These are phyloP conservation scores for Mikania micrantha DNA, from an alignment of 129 eudicot genomes.

Conservation along the genomic window DNA sequence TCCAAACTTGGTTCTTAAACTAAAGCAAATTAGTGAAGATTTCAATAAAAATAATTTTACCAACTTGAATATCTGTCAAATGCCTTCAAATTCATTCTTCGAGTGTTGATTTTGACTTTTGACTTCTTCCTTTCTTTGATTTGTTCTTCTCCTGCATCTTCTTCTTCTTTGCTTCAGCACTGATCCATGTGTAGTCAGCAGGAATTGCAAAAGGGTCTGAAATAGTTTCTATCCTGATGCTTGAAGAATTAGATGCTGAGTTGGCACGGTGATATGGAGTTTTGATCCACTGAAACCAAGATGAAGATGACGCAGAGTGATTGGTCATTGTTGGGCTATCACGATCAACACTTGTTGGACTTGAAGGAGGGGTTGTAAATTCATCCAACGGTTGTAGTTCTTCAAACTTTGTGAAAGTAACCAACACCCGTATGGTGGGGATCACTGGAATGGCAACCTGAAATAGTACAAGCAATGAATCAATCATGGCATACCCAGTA, in stretches of 20 bases:
- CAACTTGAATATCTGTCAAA: conserved; percentile 17
- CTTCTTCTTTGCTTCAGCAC: conserved; percentile 88
- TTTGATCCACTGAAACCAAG: conserved; percentile 97
- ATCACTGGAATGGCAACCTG: conserved; percentile 94
- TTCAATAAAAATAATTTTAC: conserved; percentile 25
- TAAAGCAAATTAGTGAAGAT: conserved; percentile 25
- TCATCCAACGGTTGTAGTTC: conserved; percentile 82
- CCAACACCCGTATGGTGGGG: conserved; percentile 86
- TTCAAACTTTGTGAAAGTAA: conserved; percentile 87
- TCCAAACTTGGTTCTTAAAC: conserved; percentile 34
- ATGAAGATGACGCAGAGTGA: conserved; percentile 39
- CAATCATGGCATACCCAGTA: too few relatives aligned
- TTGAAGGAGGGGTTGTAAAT: conserved; percentile 92
- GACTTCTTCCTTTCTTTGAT: conserved; percentile 59
- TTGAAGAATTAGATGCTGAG: conserved; percentile 43
- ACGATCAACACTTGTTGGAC: conserved; percentile 55
- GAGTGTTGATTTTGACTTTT: conserved; percentile 28
- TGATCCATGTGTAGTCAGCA: conserved; percentile 71
- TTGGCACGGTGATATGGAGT: conserved; percentile 59
- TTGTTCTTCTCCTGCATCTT: conserved; percentile 89
- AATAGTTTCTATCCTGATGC: conserved; percentile 56
- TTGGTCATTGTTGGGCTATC: conserved; percentile 46
- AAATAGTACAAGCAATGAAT: neutral
- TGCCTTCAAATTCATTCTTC: conserved; percentile 11
- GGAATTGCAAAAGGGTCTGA: conserved; percentile 85